phyloP scores from a whole-genome alignment of 176 grass and related monocot species.

The Musa itinerans region DNA sequence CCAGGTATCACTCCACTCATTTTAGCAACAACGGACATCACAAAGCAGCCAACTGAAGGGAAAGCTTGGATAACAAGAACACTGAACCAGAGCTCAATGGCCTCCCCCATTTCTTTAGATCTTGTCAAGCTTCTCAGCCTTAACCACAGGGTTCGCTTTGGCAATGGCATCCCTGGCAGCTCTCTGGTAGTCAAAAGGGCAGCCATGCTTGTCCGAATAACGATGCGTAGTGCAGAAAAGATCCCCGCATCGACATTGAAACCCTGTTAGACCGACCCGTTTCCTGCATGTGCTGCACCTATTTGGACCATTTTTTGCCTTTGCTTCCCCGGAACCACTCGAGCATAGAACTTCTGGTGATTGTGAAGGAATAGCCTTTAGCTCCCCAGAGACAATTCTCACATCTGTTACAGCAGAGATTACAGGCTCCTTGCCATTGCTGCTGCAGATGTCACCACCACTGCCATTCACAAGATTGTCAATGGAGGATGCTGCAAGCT shows the following conservation, averaged over 20 bases:
- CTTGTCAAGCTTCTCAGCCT: slow-evolving; percentile 54
- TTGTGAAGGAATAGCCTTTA: slow-evolving; percentile 17
- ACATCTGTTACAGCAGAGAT: slow-evolving; percentile 13
- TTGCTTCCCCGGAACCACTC: slow-evolving; percentile 5
- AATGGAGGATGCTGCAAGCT: too few relatives aligned
- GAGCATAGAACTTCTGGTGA: slow-evolving; percentile 25
- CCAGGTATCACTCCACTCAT: slow-evolving; percentile 28
- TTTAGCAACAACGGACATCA: slow-evolving; percentile 10
- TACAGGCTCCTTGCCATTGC: slow-evolving; percentile 28
- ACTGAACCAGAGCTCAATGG: too few relatives aligned
- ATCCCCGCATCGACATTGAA: slow-evolving; percentile 53
- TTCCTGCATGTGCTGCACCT: slow-evolving; percentile 59
- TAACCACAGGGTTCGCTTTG: slow-evolving; percentile 48
- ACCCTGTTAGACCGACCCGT: slow-evolving; percentile 72
- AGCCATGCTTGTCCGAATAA: slow-evolving; percentile 74
- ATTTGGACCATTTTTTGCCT: slow-evolving; percentile 59
- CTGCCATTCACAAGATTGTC: too few relatives aligned
- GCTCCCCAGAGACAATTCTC: slow-evolving; percentile 30
- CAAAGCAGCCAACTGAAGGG: background rate
- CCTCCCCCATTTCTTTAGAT: slow-evolving; percentile 32
- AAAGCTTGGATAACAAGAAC: too few relatives aligned
- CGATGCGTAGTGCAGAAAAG: slow-evolving; percentile 23
- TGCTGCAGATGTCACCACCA: background rate
- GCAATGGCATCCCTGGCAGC: slow-evolving; percentile 74
- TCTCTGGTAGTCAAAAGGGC: slow-evolving; percentile 69